Evolutionary conservation across 164 flowering plant genomes (phyloP).

Genomic region (Chimonanthus praecox): DNA sequence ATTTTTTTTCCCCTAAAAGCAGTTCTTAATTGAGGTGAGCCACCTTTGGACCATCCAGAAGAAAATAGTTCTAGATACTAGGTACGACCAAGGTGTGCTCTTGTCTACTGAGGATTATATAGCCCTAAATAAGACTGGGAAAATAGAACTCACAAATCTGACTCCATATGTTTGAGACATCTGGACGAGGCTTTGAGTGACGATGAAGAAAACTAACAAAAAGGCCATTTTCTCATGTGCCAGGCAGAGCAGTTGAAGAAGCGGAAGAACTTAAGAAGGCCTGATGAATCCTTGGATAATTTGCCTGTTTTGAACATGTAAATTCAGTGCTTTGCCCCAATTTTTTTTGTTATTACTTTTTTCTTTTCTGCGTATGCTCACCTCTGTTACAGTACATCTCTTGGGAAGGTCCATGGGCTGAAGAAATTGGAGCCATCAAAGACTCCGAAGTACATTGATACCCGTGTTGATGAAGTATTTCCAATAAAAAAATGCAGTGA

Average conservation of each 20-base stretch:
- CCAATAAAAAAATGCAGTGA: constrained; percentile 61
- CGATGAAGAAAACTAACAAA: too few species aligned
- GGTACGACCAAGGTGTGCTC: too few species aligned
- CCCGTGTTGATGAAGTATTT: constrained; percentile 69
- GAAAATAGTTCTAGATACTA: too few species aligned
- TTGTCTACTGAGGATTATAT: too few species aligned
- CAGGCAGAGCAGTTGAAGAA: constrained; percentile 81
- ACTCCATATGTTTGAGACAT: too few species aligned
- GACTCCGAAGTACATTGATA: constrained; percentile 63
- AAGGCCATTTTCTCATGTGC: not conserved
- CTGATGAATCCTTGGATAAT: constrained; percentile 38
- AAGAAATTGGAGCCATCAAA: constrained; percentile 29
- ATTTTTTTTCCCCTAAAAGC: too few species aligned
- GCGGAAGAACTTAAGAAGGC: constrained; percentile 31
- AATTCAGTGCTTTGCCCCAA: not conserved
- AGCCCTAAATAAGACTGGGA: too few species aligned
- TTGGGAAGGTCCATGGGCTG: constrained; percentile 24
- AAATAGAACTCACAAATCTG: too few species aligned
- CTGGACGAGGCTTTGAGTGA: too few species aligned
- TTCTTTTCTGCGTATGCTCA: not conserved
- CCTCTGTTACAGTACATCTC: constrained; percentile 18
- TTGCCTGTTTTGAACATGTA: constrained; percentile 33
- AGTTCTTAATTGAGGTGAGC: too few species aligned
- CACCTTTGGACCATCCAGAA: too few species aligned
- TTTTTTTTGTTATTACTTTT: not conserved